Base-by-base conservation (phyloP, 2,329 filamentous ascomycete species). In the Ophiosphaerella korrae region DNA sequence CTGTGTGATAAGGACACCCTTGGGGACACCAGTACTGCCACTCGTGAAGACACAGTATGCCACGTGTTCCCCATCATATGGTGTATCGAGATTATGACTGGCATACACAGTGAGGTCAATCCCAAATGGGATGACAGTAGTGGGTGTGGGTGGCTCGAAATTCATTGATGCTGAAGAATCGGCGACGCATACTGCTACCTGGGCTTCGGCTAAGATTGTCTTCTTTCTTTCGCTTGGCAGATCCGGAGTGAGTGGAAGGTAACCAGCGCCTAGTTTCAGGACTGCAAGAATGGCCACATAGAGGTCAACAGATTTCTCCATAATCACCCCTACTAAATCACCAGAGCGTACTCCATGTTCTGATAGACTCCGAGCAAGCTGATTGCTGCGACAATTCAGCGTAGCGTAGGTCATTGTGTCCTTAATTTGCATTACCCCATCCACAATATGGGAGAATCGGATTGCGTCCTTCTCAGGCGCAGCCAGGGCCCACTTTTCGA, bases 21-120 rank as follows among this genome's bases (percentile, higher is more conserved):
- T 95, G 0, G 90, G 91, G 1, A 77, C 78, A 0, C 90, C 91
- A 0, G 90, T 95, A 34, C 88, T 93, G 3, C 92, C 92, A 21
- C 89, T 92, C 0, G 90, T 95, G 69, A 89, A 95, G 1, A 95
- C 86, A 14, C 89, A 84, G 67, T 95, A 95, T 6, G 89, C 87
- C 2, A 89, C 67, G 12, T 84, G 76, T 1, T 79, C 76, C 0
- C 77, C 74, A 40, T 81, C 68, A 3, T 77, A 71, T 0, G 63
- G 41, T 1, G 77, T 68, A 1, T 66, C 50, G 6, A 69, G 24
- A 37, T 84, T 81, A 0, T 67, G 44, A 1, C 56, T 48, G 1
- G 73, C 55, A 38, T 77, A 74, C 1, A 48, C 29, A 1, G 59
- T 53, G 3, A 76, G 42, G 14, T 75, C 59, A n/a, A 68, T 41